Base-by-base conservation (phyloP, 768 basidiomycete genomes). In the Chalciporus sphaerocephalus region DNA sequence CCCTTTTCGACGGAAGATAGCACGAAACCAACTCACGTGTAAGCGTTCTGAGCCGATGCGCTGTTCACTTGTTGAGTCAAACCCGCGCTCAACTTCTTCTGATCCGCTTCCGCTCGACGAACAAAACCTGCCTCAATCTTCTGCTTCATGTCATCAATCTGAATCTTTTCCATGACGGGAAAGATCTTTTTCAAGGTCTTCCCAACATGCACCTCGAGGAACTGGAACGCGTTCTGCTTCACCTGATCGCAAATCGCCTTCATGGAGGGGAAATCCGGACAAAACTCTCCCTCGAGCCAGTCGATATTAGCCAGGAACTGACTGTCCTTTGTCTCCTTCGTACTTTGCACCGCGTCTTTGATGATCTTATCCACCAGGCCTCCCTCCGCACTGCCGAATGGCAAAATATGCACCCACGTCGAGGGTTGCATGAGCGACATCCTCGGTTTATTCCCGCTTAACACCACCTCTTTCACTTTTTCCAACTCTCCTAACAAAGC, bases 61-160 rank as follows among this genome's bases (percentile, higher is more conserved):
- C 7, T 9, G 18, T 63, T 63, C 12, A 65, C 9, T 6, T 47
- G 37, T 15, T 33, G 36, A 40, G 63, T 65, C 11, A 63, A 21
- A 4, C 42, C 6, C 10, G 38, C 15, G 27, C 61, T 60, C 15
- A 60, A 6, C 15, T 28, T 38, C 0, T 30, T 6, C 5, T 22
- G 46, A 1, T 62, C 50, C 34, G 52, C 47, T 1, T 47, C 38
- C 10, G 47, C 55, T 0, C 11, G 25, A 17, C 17, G 47, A 5
- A 2, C 33, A 12, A 37, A 11, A 5, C 53, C 47, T 12, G 15
- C 28, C 13, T 32, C 34, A 35, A 53, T 46, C 8, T 8, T 24
- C 5, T 25, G 32, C 4, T 0, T 16, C 23, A 39, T 48, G 0
- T 42, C 48, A 0, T 51, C 32, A 8, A 40, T 28, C 33, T 58